phyloP scores from a whole-genome alignment of 2,329 filamentous ascomycete species.

The Aurifilum marmelostoma region DNA sequence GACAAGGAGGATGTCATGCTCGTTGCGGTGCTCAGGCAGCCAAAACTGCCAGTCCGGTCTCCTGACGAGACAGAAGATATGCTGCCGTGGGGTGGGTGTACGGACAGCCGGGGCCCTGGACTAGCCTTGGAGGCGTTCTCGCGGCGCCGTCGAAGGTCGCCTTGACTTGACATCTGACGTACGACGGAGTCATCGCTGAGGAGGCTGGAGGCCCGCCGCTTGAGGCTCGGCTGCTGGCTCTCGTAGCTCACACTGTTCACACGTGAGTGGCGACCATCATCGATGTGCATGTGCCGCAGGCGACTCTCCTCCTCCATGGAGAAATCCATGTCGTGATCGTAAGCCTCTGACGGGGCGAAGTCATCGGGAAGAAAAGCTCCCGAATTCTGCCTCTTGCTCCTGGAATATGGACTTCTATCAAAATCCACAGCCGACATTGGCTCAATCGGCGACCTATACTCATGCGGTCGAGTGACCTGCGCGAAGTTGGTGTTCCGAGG shows the following conservation, averaged over 20 bases:
- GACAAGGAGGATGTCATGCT: slow-evolving; percentile 48
- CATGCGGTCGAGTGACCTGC: slow-evolving; percentile 38
- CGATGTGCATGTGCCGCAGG: slow-evolving; percentile 48
- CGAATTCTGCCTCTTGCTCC: slow-evolving; percentile 54
- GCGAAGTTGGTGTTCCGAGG: slow-evolving; percentile 49
- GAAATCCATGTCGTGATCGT: slow-evolving; percentile 51
- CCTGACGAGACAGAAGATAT: slow-evolving; percentile 49
- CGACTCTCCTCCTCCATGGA: slow-evolving; percentile 50
- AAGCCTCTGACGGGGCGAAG: slow-evolving; percentile 48
- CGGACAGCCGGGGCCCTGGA: slow-evolving; percentile 53
- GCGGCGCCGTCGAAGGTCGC: slow-evolving; percentile 52
- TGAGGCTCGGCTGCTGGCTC: slow-evolving; percentile 51
- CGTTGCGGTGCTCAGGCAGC: slow-evolving; percentile 48
- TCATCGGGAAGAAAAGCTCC: slow-evolving; percentile 48
- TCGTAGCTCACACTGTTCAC: slow-evolving; percentile 34
- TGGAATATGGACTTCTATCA: slow-evolving; percentile 51
- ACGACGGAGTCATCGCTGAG: slow-evolving; percentile 50
- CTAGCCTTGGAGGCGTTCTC: slow-evolving; percentile 55
- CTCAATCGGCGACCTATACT: slow-evolving; percentile 51
- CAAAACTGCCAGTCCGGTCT: slow-evolving; percentile 52
- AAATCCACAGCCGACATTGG: slow-evolving; percentile 41
- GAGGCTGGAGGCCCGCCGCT: slow-evolving; percentile 60
- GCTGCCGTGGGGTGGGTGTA: slow-evolving; percentile 47
- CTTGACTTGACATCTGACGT: slow-evolving; percentile 44
- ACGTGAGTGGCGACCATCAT: slow-evolving; percentile 40